Base-by-base conservation (phyloP, 2,329 filamentous ascomycete genomes). In the Aspergillus proliferans region DNA sequence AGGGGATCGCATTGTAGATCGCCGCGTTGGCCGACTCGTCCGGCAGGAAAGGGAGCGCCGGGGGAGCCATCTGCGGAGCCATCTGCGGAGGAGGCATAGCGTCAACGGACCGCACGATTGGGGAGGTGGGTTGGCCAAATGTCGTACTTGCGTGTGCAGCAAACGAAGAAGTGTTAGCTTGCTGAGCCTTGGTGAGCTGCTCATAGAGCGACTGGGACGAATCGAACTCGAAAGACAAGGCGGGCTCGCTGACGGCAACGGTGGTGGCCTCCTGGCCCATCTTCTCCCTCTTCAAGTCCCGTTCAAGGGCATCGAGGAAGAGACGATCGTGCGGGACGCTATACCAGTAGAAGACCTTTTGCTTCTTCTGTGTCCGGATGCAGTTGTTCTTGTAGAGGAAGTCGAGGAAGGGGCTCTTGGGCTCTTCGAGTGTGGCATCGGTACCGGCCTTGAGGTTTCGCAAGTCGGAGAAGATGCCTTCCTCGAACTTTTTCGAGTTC, bases 311-410 rank as follows among this genome's bases (percentile, higher is more conserved):
- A 75, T 98, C 93, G 59, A 98, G 85, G 75, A 98, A 98, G 46
- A 98, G 83, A 47, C 93, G 84, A 73, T 98, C 93, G 70, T 98
- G 93, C 1, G 93, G 93, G 43, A 98, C 93, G 76, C 91, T 96
- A 75, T 97, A 98, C 93, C 93, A 98, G 76, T 97, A 98, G 67
- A 98, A 98, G 58, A 98, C 93, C 79, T 98, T 98, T 69, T 98
- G 93, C 81, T 98, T 98, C 84, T 98, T 98, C 73, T 98, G 93
- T 34, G 93, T 98, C 61, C 93, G 86, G 62, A 98, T 98, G 80
- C 93, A 98, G 78, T 98, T 98, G 82, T 98, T 98, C 81, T 98
- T 98, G 83, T 98, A 98, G 41, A 98, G 80, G 71, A 97, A 98
- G 73, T 98, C 93, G 53, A 98, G 82, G 75, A 98, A 98, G 1